These are phyloP conservation scores for Gymnopus androsaceus DNA, from an alignment of 1,284 basidiomycete genomes.

Conservation along the genomic window DNA sequence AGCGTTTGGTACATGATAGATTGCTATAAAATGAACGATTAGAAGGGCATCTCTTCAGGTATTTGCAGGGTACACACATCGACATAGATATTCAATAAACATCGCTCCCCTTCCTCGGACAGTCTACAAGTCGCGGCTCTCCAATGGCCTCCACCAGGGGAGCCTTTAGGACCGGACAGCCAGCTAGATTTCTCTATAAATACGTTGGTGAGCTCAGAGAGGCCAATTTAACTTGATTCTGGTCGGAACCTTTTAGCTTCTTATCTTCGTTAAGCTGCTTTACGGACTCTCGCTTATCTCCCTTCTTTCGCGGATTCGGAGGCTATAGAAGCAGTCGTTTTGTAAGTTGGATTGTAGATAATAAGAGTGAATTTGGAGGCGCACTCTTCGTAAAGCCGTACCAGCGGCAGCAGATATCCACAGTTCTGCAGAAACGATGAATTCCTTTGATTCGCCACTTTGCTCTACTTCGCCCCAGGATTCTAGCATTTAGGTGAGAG, in stretches of 20 bases:
- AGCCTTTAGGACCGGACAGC: constrained; percentile 58
- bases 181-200: constrained; percentile 69
- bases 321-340: constrained; percentile 26
- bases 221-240: constrained; percentile 6
- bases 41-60: constrained; percentile 8
- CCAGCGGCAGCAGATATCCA: constrained; percentile 61
- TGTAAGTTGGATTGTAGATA: neutral
- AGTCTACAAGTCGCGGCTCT: constrained; percentile 69
- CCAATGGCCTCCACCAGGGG: constrained; percentile 62
- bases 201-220: constrained; percentile 11
- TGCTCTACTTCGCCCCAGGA: constrained; percentile 26
- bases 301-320: constrained; percentile 46
- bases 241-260: constrained; percentile 60
- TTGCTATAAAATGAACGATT: constrained; percentile 45
- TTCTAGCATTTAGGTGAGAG: constrained; percentile 27
- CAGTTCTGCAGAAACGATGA: constrained; percentile 59
- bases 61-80: constrained; percentile 49
- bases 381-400: constrained; percentile 59
- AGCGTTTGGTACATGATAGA: constrained; percentile 70
- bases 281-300: constrained; percentile 56
- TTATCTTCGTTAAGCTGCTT: constrained; percentile 38
- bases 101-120: constrained; percentile 64
- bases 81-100: constrained; percentile 69
- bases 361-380: constrained; percentile 21
- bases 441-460: constrained; percentile 33